These are phyloP conservation scores for Gyrodon lividus DNA, from an alignment of 768 basidiomycete species.

Conservation along the genomic window DNA sequence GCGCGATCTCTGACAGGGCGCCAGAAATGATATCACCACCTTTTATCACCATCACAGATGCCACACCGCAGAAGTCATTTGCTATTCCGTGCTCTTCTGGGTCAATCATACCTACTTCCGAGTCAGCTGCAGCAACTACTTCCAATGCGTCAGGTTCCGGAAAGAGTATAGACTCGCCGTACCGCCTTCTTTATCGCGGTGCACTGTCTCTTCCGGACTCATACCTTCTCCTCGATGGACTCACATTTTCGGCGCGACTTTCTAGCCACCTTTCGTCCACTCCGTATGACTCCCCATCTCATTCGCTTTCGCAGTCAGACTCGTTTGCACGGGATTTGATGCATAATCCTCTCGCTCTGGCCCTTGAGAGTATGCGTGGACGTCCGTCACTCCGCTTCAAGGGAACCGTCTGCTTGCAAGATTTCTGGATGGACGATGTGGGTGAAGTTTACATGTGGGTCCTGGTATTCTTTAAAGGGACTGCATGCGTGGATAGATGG, in stretches of 20 bases:
- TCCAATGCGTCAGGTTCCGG: background rate
- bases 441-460: constrained; percentile 50
- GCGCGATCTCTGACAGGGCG: background rate
- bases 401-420: constrained; percentile 49
- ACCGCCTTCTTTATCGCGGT: constrained; percentile 72
- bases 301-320: constrained; percentile 24
- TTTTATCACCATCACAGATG: constrained; percentile 15
- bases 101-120: constrained; percentile 3
- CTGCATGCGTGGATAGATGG: background rate
- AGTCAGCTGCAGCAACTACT: too few relatives aligned
- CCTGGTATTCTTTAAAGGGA: constrained; percentile 29
- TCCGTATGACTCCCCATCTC: constrained; percentile 28
- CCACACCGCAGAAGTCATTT: constrained; percentile 20
- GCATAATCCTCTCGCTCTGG: constrained; percentile 66
- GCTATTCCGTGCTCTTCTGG: background rate
- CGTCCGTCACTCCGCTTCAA: constrained; percentile 60
- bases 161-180: constrained; percentile 9
- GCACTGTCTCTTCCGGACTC: constrained; percentile 74
- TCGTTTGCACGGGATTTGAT: constrained; percentile 41
- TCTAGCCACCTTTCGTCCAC: constrained; percentile 29
- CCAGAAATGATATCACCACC: background rate
- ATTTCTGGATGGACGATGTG: constrained; percentile 60
- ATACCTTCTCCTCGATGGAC: constrained; percentile 65
- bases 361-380: constrained; percentile 79
- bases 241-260: constrained; percentile 61